Conservation (phyloP, 1,284 basidiomycete genomes). For the Cystobasidium slooffiae region DNA sequence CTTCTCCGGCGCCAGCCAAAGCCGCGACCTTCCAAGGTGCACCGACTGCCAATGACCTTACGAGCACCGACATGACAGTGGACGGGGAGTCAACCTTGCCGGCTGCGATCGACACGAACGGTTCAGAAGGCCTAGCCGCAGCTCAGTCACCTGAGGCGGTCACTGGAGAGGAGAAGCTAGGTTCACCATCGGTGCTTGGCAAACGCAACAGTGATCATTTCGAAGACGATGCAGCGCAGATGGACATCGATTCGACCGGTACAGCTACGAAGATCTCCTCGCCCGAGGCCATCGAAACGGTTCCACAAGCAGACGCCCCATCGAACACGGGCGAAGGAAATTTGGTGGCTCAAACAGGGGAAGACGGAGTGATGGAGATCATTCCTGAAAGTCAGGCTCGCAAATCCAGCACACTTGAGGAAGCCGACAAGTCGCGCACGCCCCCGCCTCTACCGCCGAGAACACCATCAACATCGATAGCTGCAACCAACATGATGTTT, state of each 20-base stretch:
- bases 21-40: neutral
- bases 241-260: conserved; percentile 5
- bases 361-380: conserved; percentile 58
- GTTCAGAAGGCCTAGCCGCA: conserved; percentile 4
- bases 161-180: neutral
- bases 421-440: conserved; percentile 52
- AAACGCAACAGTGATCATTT: conserved; percentile 65
- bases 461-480: conserved; percentile 27
- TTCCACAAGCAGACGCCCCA: neutral
- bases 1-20: neutral
- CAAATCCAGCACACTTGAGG: neutral
- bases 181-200: conserved; percentile 66
- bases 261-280: neutral
- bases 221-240: conserved; percentile 30
- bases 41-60: neutral
- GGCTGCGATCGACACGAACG: neutral
- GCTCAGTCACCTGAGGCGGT: neutral
- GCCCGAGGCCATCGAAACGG: neutral
- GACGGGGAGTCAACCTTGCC: neutral
- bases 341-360: conserved; percentile 11
- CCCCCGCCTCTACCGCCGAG: conserved; percentile 69
- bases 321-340: too few species aligned
- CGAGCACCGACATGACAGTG: neutral
- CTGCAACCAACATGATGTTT: conserved; percentile 41
- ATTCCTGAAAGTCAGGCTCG: neutral